Evolutionary conservation across 306 rosid species (phyloP), one percentile per base, ranked within the genome.

Genomic region (Urtica urens): DNA sequence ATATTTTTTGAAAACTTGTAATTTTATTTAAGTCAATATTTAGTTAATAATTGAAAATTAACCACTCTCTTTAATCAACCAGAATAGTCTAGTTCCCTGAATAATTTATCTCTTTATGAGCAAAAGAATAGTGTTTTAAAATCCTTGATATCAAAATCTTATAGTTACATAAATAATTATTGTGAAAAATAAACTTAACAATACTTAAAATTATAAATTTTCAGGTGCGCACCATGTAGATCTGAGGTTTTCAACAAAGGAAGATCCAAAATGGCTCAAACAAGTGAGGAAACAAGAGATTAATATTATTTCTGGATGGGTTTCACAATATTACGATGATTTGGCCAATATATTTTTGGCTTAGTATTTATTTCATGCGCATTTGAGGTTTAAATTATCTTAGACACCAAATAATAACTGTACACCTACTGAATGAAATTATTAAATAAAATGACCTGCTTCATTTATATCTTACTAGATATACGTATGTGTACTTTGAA

Each of bases 181-280:
- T 28, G 33, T 4, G 10, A 28, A 28, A 28, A 28, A 28, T 28
- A 10, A 4, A 10, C 4, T 28, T 4, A 4, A 4, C 10, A 28
- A 28, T 28, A 28, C 10, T 28, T 28, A 28, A 10, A 4, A 28
- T 28, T 28, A 28, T 28, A 28, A 4, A 4, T 28, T 10, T 28
- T 28, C 76, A 83, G 97, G 97, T 53, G 95, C 95, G 48, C 95
- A 84, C 70, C 95, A 90, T 23, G 95, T 79, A 16, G 97, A 90
- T 63, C 45, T 81, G 26, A 74, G 87, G 71, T 81, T 72, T 72
- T 75, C 88, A 11, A 71, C 55, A 1, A 51, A 50, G 46, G 79
- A 77, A 38, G 99, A 85, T 39, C 95, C 95, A 27, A 3, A 74
- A 60, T 84, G 95, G 97, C 81, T 90, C 17, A 64, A 66, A 62